Conservation (phyloP, 2,329 filamentous ascomycete genomes). For the Exserohilum rostratum region DNA sequence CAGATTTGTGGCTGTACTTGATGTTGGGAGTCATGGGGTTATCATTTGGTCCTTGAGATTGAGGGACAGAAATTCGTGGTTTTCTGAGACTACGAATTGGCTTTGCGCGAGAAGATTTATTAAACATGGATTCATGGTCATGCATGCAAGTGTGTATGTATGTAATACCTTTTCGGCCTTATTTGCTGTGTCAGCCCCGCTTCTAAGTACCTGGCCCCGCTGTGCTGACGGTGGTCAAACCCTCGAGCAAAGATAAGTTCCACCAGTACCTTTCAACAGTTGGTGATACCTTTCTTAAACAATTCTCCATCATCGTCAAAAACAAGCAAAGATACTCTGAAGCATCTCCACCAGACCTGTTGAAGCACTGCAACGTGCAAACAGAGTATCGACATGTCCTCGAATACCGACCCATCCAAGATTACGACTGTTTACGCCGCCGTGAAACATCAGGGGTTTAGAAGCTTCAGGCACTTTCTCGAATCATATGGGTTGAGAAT, state of each 20-base stretch:
- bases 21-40: slow-evolving; percentile 14
- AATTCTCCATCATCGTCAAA: too few species aligned
- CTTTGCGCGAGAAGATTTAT: too few species aligned
- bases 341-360: not conserved
- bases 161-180: too few species aligned
- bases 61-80: not conserved
- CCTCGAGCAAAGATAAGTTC: too few species aligned
- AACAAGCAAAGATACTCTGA: too few species aligned
- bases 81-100: not conserved
- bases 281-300: too few species aligned
- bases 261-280: too few species aligned
- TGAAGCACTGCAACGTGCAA: not conserved
- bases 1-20: slow-evolving; percentile 14
- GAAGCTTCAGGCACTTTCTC: slow-evolving; percentile 23
- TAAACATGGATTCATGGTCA: too few species aligned
- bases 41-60: not conserved
- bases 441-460: slow-evolving; percentile 22
- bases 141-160: too few species aligned
- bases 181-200: too few species aligned
- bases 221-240: too few species aligned
- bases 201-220: too few species aligned
- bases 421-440: slow-evolving; percentile 14
- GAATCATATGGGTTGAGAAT: slow-evolving; percentile 20
- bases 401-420: slow-evolving; percentile 3
- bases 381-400: slow-evolving; percentile 3